phyloP scores from a whole-genome alignment of 331 rosid genomes.

The Prunus yedoensis region DNA sequence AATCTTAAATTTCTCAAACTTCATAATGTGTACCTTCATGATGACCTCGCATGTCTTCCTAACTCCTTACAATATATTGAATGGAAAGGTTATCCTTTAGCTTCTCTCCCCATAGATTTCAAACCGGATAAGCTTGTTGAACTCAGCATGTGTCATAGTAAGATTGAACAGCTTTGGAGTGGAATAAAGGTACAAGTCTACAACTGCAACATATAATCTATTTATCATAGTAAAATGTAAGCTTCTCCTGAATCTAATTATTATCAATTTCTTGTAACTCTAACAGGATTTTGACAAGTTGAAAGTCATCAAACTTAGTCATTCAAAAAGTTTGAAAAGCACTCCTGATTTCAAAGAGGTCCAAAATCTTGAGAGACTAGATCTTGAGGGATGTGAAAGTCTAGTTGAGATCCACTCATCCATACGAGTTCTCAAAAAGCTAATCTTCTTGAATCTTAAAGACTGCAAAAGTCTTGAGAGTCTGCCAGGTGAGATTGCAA shows the following conservation, averaged over 20 bases:
- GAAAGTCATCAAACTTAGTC: slow-evolving; percentile 6
- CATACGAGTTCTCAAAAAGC: slow-evolving; percentile 6
- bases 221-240: too few species aligned
- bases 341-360: not conserved
- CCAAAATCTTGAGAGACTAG: slow-evolving; percentile 24
- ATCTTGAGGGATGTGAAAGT: slow-evolving; percentile 18
- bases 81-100: slow-evolving; percentile 26
- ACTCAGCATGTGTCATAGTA: slow-evolving; percentile 28
- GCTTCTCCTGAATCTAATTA: too few species aligned
- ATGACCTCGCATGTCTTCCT: slow-evolving; percentile 17
- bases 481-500: slow-evolving; percentile 15
- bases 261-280: too few species aligned
- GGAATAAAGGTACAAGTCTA: slow-evolving; percentile 12
- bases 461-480: slow-evolving; percentile 17
- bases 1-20: slow-evolving; percentile 20
- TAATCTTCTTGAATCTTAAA: not conserved
- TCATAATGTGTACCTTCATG: not conserved
- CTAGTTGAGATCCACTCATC: slow-evolving; percentile 28
- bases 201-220: not conserved
- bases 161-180: slow-evolving; percentile 17
- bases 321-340: not conserved
- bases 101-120: not conserved
- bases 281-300: slow-evolving; percentile 6
- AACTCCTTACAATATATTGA: slow-evolving; percentile 17
- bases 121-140: slow-evolving; percentile 13